Evolutionary conservation across 805 yeast genomes (phyloP).

Genomic region (Starmerella powellii): DNA sequence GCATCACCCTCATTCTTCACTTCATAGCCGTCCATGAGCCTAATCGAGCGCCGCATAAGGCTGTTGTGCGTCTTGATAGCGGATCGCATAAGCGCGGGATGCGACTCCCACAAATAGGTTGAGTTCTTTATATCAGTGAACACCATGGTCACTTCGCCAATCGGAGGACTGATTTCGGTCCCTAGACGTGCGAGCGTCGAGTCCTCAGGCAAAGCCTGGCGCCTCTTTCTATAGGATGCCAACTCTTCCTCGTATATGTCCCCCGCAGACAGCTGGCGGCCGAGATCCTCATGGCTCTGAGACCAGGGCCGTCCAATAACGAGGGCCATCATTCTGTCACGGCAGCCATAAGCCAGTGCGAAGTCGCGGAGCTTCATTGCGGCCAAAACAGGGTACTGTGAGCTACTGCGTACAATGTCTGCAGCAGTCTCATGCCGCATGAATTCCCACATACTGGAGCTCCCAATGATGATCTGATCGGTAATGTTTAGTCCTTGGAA

Average conservation of each 20-base stretch:
- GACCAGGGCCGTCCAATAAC: constrained; percentile 33
- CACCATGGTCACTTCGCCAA: constrained; percentile 87
- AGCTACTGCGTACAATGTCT: constrained; percentile 70
- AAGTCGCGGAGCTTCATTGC: constrained; percentile 89
- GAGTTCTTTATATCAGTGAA: constrained; percentile 96
- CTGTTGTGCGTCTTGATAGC: constrained; percentile 91
- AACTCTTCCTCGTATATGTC: constrained; percentile 8
- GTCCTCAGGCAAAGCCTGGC: constrained; percentile 51
- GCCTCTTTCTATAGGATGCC: constrained; percentile 30
- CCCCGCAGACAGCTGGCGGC: constrained; percentile 6
- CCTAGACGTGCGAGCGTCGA: constrained; percentile 70
- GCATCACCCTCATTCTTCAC: constrained; percentile 99
- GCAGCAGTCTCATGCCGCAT: constrained; percentile 76
- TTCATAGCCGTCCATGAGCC: constrained; percentile 93
- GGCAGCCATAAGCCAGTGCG: constrained; percentile 84
- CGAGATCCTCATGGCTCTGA: background rate
- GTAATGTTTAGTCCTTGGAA: constrained; percentile 50
- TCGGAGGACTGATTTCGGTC: constrained; percentile 81
- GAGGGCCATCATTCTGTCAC: constrained; percentile 70
- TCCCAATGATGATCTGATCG: constrained; percentile 75
- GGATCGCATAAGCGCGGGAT: constrained; percentile 83
- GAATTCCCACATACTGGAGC: constrained; percentile 73
- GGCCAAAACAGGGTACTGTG: constrained; percentile 71
- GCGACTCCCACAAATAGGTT: constrained; percentile 83
- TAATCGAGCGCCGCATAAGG: constrained; percentile 82